A percentile compares a stretch with the other conserved stretches of the same genome.
These are phyloP conservation scores for Dryadomyces quercus-mongolicae DNA, from an alignment of 2,329 filamentous ascomycete species.

Conservation along the genomic window DNA sequence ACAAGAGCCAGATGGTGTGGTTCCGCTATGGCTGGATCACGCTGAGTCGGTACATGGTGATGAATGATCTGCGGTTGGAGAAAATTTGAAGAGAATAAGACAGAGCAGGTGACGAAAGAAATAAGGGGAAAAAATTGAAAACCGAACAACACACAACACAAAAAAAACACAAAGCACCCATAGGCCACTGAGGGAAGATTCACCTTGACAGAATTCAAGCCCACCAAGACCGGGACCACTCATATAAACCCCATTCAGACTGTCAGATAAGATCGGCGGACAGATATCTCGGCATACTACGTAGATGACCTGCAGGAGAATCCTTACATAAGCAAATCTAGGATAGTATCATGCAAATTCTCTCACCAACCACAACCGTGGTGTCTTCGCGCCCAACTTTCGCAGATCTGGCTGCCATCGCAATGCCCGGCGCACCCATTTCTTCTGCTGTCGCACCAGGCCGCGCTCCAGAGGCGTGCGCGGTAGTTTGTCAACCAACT, in stretches of 20 bases:
- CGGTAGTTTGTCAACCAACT: no score
- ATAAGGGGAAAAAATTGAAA: no score
- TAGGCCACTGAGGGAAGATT: no score
- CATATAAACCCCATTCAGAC: neutral
- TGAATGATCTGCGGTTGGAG: conserved; percentile 69
- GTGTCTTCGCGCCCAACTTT: neutral
- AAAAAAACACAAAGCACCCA: no score
- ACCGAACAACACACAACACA: no score
- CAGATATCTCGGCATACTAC: no score
- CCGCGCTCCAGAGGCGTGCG: no score
- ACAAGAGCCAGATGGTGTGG: conserved; percentile 97
- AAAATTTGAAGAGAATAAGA: conserved; percentile 14
- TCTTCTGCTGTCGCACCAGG: neutral
- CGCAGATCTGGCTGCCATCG: neutral
- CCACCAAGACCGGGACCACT: neutral
- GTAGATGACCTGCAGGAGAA: no score
- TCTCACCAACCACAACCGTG: conserved; percentile 5
- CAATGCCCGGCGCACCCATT: neutral
- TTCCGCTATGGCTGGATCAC: conserved; percentile 94
- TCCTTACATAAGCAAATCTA: no score
- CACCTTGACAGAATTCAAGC: no score
- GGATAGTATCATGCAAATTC: conserved; percentile 7
- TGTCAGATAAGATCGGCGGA: no score
- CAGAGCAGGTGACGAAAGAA: neutral
- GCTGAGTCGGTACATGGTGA: conserved; percentile 84